Percentiles rank a stretch among this genome's conserved stretches.
Conservation (phyloP, 1,284 basidiomycete species). For the Ceratobasidium sp. region DNA sequence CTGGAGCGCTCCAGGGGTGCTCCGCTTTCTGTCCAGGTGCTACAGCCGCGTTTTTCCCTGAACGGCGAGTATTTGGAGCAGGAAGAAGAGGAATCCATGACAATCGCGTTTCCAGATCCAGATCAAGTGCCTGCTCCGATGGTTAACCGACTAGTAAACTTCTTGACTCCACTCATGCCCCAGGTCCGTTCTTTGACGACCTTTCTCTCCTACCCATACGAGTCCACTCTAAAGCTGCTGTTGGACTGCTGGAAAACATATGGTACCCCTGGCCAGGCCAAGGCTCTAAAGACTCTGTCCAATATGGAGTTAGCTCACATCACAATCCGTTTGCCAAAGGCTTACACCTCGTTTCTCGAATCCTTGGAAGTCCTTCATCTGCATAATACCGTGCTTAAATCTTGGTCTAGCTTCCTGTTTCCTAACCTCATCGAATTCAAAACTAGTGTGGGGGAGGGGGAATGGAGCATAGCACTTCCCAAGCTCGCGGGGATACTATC, state of each 20-base stretch:
- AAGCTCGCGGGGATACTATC: not conserved
- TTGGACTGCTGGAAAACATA: not conserved
- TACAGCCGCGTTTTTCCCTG: not conserved
- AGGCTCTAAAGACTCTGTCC: not conserved
- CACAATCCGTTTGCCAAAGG: not conserved
- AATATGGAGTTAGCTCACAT: not conserved
- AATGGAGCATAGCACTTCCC: not conserved
- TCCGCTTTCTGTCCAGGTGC: not conserved
- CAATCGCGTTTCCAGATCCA: not conserved
- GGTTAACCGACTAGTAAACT: not conserved
- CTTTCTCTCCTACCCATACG: not conserved
- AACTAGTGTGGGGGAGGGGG: not conserved
- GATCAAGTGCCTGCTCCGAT: not conserved
- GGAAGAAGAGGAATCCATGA: not conserved
- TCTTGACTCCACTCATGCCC: conserved; percentile 1
- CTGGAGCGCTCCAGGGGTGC: not conserved
- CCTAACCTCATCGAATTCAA: not conserved
- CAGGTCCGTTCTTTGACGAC: not conserved
- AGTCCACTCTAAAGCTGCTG: not conserved
- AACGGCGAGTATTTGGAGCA: not conserved
- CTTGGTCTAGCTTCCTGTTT: not conserved
- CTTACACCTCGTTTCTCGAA: not conserved
- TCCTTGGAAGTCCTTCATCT: not conserved
- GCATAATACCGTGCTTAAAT: not conserved
- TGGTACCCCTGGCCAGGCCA: not conserved